phyloP scores from a whole-genome alignment of 306 rosid species.

The Pyrus bretschneideri region DNA sequence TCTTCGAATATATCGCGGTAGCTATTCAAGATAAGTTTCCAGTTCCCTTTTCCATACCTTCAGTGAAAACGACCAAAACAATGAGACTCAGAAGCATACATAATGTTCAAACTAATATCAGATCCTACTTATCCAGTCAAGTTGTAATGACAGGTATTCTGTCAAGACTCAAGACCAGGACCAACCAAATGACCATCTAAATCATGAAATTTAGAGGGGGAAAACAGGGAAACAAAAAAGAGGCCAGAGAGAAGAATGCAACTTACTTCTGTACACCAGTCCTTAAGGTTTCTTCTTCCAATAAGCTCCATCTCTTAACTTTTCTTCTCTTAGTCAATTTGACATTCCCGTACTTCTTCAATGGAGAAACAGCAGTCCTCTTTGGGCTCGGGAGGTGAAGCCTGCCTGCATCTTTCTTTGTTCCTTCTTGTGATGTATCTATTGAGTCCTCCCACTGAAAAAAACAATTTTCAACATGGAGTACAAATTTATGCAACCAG shows the following conservation, averaged over 20 bases:
- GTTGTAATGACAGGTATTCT: background rate
- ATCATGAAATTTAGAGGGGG: background rate
- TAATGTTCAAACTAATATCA: background rate
- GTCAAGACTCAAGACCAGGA: background rate
- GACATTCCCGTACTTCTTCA: slow-evolving; percentile 25
- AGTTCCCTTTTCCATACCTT: slow-evolving; percentile 77
- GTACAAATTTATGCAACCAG: slow-evolving; percentile 1
- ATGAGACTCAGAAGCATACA: slow-evolving; percentile 9
- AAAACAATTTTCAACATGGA: slow-evolving; percentile 5
- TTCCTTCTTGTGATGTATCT: slow-evolving; percentile 25
- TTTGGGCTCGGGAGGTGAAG: slow-evolving; percentile 41
- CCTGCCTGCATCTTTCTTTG: background rate
- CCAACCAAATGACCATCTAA: background rate
- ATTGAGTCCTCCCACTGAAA: slow-evolving; percentile 77
- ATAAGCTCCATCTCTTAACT: slow-evolving; percentile 47
- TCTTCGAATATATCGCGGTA: slow-evolving; percentile 44
- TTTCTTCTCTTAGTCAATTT: slow-evolving; percentile 34
- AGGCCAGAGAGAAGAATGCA: background rate
- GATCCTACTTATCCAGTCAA: background rate
- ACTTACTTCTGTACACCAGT: slow-evolving; percentile 57
- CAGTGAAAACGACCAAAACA: slow-evolving; percentile 11
- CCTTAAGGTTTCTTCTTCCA: slow-evolving; percentile 73
- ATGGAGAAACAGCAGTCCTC: slow-evolving; percentile 35
- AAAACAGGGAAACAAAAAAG: background rate
- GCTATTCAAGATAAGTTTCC: slow-evolving; percentile 50